phyloP scores from a whole-genome alignment of 495 filamentous ascomycete genomes.

The Pyronema omphalodes region DNA sequence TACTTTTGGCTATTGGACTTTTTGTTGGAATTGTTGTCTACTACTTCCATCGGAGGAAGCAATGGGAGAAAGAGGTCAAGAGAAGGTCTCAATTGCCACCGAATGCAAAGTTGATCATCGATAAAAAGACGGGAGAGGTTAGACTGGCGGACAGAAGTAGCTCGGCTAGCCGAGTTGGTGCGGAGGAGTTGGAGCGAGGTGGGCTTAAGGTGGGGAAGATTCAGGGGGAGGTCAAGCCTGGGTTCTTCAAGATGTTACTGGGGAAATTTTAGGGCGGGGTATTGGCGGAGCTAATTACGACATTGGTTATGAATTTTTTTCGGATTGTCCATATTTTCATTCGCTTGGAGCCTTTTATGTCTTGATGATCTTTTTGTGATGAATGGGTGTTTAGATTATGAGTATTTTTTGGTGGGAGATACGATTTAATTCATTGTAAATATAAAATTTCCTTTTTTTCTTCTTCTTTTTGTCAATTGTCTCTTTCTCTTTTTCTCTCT shows the following conservation, averaged over 20 bases:
- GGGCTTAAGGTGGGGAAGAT: neutral
- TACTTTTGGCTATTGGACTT: constrained; percentile 15
- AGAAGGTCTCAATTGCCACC: neutral
- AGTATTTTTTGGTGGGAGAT: too few species aligned
- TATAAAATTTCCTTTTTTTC: too few species aligned
- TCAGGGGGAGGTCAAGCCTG: constrained; percentile 1
- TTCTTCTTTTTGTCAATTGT: too few species aligned
- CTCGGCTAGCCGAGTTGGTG: neutral
- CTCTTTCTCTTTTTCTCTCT: too few species aligned
- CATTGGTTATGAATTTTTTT: too few species aligned
- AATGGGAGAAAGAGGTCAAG: constrained; percentile 16
- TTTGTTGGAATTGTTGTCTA: constrained; percentile 13
- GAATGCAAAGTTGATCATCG: neutral
- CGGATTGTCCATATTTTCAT: too few species aligned
- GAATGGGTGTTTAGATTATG: too few species aligned
- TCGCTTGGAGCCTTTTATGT: too few species aligned
- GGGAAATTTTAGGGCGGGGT: neutral
- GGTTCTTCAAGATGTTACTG: neutral
- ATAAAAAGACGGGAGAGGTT: neutral
- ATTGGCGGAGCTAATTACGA: too few species aligned
- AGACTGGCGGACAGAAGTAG: neutral
- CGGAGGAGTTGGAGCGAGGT: constrained; percentile 1
- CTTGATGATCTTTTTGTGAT: too few species aligned
- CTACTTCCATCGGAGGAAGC: constrained; percentile 18
- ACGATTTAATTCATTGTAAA: too few species aligned